phyloP scores from a whole-genome alignment of 305 asterid genomes.

The Petunia hybrid region DNA sequence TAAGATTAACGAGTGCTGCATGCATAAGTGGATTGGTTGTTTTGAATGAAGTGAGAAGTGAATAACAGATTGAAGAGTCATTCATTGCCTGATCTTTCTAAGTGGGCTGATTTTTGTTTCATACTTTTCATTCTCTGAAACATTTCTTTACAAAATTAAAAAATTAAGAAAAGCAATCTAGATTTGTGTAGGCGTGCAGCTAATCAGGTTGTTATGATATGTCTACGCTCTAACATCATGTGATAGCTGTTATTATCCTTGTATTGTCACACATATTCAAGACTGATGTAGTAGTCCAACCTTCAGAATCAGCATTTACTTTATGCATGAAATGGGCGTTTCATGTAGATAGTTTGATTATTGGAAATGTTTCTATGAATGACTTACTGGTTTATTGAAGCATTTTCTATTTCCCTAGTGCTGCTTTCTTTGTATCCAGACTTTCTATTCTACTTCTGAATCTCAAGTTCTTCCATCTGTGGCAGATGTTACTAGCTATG shows the following conservation, averaged over 20 bases:
- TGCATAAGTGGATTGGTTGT: not conserved
- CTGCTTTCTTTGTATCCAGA: not conserved
- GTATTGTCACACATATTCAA: not conserved
- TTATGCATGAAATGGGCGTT: not conserved
- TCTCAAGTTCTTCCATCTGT: slow-evolving; percentile 23
- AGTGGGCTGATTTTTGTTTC: not conserved
- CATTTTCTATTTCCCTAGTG: not conserved
- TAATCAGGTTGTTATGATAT: slow-evolving; percentile 13
- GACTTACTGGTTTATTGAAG: not conserved
- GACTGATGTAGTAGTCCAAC: not conserved
- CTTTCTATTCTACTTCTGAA: slow-evolving; percentile 13
- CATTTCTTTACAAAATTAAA: not conserved
- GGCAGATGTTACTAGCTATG: slow-evolving; percentile 61
- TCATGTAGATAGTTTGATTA: not conserved
- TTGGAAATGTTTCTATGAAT: not conserved
- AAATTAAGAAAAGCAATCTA: not conserved
- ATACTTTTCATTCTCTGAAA: not conserved
- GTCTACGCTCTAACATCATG: not conserved
- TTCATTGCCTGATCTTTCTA: not conserved
- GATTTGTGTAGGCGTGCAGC: not conserved
- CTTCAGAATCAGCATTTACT: not conserved
- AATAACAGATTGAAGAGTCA: not conserved
- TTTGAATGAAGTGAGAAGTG: slow-evolving; percentile 9
- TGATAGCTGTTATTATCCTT: slow-evolving; percentile 6
- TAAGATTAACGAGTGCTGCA: not conserved